These are phyloP conservation scores for Dictyostelium capitatum DNA, from an alignment of 78 protist genomes.

Conservation along the genomic window DNA sequence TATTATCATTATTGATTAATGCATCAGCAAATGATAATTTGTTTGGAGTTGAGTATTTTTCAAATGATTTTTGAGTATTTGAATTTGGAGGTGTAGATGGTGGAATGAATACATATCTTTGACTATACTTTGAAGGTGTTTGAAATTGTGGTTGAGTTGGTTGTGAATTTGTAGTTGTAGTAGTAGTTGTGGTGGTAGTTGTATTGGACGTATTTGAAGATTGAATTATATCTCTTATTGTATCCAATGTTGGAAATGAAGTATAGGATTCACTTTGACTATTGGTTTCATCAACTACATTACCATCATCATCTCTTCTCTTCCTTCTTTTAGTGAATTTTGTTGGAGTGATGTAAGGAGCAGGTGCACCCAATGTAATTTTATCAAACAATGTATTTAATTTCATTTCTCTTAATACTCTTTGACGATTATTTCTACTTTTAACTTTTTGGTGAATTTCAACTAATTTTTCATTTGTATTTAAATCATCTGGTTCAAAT, in stretches of 20 bases:
- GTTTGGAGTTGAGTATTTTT: background rate
- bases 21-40: background rate
- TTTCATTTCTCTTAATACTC: constrained; percentile 43
- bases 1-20: background rate
- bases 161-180: constrained; percentile 12
- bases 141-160: background rate
- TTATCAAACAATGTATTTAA: constrained; percentile 47
- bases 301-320: background rate
- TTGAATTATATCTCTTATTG: background rate
- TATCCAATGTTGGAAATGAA: background rate
- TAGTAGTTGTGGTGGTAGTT: background rate
- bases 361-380: constrained; percentile 59
- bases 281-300: background rate
- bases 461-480: background rate
- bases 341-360: constrained; percentile 77
- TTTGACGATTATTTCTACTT: constrained; percentile 33
- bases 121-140: constrained; percentile 19
- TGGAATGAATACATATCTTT: background rate
- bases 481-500: constrained; percentile 48
- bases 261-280: background rate
- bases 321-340: constrained; percentile 58
- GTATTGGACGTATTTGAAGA: background rate
- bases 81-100: background rate
- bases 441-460: constrained; percentile 35
- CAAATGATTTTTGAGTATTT: background rate